A percentile compares a stretch with the other conserved stretches of the same genome.
Evolutionary conservation across 331 rosid genomes (phyloP).

Genomic region (Cydonia oblonga): DNA sequence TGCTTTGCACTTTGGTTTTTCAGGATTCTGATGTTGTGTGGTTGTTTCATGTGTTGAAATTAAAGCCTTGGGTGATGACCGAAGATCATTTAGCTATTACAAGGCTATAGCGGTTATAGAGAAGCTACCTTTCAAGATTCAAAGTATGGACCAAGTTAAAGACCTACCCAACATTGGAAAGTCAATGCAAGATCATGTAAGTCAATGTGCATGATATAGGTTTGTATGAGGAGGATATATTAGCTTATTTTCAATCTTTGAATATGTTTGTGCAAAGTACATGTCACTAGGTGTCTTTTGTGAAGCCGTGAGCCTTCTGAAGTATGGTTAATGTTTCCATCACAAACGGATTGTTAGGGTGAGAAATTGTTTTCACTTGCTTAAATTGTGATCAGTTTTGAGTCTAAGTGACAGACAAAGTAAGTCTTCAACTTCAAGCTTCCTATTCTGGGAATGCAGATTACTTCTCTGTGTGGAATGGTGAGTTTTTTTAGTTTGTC

Average conservation of each 20-base stretch:
- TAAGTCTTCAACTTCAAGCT: background rate
- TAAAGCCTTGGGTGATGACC: conserved; percentile 84
- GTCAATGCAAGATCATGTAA: conserved; percentile 87
- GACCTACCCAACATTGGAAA: conserved; percentile 74
- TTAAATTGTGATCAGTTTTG: background rate
- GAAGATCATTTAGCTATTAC: conserved; percentile 92
- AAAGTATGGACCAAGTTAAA: conserved; percentile 62
- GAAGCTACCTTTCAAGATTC: conserved; percentile 71
- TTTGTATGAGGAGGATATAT: background rate
- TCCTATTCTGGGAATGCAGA: background rate
- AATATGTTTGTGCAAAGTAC: background rate
- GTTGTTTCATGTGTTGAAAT: conserved; percentile 10
- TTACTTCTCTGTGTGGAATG: background rate
- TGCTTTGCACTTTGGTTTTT: background rate
- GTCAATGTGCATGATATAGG: conserved; percentile 7
- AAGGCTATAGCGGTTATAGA: conserved; percentile 82
- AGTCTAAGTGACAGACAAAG: background rate
- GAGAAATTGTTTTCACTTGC: background rate
- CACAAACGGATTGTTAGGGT: background rate
- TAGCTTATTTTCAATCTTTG: background rate
- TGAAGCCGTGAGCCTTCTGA: background rate
- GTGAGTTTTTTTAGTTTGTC: background rate
- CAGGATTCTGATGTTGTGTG: conserved; percentile 9
- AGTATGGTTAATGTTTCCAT: background rate
- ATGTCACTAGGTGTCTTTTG: background rate